Base-by-base conservation (phyloP, 2,329 filamentous ascomycete genomes). In the Paraphoma sp. region DNA sequence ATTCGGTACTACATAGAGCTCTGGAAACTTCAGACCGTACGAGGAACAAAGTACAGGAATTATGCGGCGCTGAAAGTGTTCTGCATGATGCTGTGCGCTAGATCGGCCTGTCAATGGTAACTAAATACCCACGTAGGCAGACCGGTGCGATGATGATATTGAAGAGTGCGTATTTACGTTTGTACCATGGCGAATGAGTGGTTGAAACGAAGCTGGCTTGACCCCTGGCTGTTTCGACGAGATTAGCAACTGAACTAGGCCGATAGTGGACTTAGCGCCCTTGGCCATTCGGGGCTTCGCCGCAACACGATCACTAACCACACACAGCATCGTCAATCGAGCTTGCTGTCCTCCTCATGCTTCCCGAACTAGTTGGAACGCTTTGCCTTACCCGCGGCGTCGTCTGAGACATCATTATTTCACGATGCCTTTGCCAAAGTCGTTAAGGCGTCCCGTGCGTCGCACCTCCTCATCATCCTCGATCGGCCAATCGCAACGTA, bases 371-470 rank as follows among this genome's bases (percentile, higher is more conserved):
- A 28, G 50, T 38, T 53, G 48, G 42, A 16, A 58, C 57, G 60
- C 55, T 45, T 52, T 51, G 23, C 43, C 9, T 56, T 45, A 42
- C 40, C 16, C 8, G 28, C 31, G 41, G 30, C 33, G 40, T 41
- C 46, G 44, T 33, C 49, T 54, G 49, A 48, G 16, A 40, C 36
- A 40, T 18, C 30, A 30, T 40, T 45, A 48, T 49, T 56, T 41
- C 23, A 12, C 53, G 36, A 67, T 74, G 71, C 69, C 68, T 53
- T 54, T 67, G 40, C 60, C 61, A 7, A 71, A 68, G 49, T 59
- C 65, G 23, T 61, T 69, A 28, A 62, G 67, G 16, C 60, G 58
- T 28, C 59, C 62, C n/a, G 57, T 60, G 30, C 63, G 62, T 33
- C 62, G 53, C 41, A 45, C 63, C 18, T 57, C 60, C 2, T 51